Conservation (phyloP, 768 basidiomycete species). For the Mrakia hoshinonis region DNA sequence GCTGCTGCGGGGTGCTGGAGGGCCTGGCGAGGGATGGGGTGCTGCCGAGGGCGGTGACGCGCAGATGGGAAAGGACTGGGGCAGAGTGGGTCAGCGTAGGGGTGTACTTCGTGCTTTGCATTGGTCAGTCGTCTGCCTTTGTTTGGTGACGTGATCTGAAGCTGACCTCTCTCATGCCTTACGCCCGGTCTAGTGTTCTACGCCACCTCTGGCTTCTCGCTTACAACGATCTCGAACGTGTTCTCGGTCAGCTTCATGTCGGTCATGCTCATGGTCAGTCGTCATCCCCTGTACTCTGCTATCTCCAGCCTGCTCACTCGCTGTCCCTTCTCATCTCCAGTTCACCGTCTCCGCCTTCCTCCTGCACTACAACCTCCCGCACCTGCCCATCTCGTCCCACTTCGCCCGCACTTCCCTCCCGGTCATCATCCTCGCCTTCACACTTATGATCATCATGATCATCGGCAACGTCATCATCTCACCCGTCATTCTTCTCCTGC, state of each 20-base stretch:
- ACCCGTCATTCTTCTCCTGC: conserved; percentile 36
- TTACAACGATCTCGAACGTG: conserved; percentile 48
- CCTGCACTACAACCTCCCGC: conserved; percentile 58
- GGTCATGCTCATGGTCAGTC: conserved; percentile 20
- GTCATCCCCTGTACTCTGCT: not conserved
- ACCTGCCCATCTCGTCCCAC: conserved; percentile 45
- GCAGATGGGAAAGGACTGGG: conserved; percentile 47
- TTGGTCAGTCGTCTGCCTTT: not conserved
- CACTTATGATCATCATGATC: conserved; percentile 46
- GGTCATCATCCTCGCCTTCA: conserved; percentile 45
- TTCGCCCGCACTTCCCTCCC: conserved; percentile 42
- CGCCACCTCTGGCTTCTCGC: conserved; percentile 50
- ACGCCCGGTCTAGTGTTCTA: too few relatives aligned
- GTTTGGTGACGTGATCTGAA: not conserved
- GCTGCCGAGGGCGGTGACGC: conserved; percentile 51
- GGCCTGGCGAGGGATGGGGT: conserved; percentile 47
- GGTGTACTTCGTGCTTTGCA: conserved; percentile 16
- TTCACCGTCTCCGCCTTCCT: conserved; percentile 57
- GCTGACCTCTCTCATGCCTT: too few relatives aligned
- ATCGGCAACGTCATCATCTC: conserved; percentile 51
- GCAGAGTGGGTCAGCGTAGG: conserved; percentile 48
- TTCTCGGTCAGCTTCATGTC: conserved; percentile 31
- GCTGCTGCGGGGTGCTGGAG: conserved; percentile 44
- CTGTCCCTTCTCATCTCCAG: conserved; percentile 37
- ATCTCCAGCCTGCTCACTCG: not conserved